Conservation (phyloP, 306 rosid species). For the Astragalus membranaceus region DNA sequence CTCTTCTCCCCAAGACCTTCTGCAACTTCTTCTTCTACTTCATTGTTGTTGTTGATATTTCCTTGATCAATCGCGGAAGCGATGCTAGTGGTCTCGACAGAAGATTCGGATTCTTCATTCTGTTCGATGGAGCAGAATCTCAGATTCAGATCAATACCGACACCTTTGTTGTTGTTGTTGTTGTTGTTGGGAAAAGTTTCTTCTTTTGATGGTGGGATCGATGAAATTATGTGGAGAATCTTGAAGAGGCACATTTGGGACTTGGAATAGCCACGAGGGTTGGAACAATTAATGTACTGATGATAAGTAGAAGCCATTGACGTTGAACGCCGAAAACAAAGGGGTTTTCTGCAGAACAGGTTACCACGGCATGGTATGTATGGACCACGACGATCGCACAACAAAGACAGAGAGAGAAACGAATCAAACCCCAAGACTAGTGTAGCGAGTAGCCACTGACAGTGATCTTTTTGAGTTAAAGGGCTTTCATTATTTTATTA, state of each 20-base stretch:
- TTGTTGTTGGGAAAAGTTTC: background rate
- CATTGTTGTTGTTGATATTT: background rate
- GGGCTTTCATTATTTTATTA: too few relatives aligned
- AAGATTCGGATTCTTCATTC: constrained; percentile 15
- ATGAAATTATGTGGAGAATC: constrained; percentile 40
- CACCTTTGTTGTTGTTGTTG: background rate
- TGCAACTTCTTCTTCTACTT: background rate
- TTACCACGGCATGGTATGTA: background rate
- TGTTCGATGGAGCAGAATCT: background rate
- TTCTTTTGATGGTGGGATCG: constrained; percentile 21
- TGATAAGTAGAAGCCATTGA: constrained; percentile 27
- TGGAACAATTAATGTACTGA: background rate
- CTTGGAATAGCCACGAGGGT: constrained; percentile 29
- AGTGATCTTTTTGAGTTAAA: too few relatives aligned
- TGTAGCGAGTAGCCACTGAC: background rate
- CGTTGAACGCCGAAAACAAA: background rate
- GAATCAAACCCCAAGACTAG: background rate
- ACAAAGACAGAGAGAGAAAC: background rate
- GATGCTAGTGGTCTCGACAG: background rate
- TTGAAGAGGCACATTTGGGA: constrained; percentile 45
- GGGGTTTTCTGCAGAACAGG: background rate
- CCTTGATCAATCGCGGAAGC: background rate
- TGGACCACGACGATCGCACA: background rate
- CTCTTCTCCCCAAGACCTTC: background rate
- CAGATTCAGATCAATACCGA: constrained; percentile 32